Base-by-base conservation (phyloP, 2,329 filamentous ascomycete species). In the Cladosporium sp. region DNA sequence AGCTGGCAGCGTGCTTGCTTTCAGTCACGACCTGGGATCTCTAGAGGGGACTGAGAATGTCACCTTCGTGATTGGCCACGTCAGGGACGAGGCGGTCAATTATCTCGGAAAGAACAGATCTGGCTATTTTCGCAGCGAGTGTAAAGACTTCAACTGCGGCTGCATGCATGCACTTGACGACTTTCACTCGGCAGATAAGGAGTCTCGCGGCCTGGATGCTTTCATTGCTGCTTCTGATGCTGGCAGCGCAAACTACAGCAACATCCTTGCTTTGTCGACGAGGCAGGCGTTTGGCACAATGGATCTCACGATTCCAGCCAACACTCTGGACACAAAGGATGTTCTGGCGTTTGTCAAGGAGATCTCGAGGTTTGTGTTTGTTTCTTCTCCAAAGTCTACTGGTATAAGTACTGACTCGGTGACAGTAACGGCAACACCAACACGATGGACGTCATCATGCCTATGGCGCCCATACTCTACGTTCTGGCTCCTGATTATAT, bases 311-410 rank as follows among this genome's bases (percentile, higher is more conserved):
- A 77, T 75, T 22, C 77, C 73, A 0, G 53, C 69, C 1, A 68
- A 74, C 11, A 73, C 73, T 28, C 68, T 68, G 18, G 76, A 77
- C 45, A 42, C 33, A 3, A 43, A 18, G 10, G 28, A 31, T 6
- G 48, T 50, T 14, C 32, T 43, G 31, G 59, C 73, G 9, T 83
- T 82, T 62, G 66, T 82, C 54, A 83, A 83, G 59, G 79, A 83
- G 56, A 82, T 82, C 16, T 50, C 48, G 11, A 50, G 48, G 48
- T 43, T 16, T 37, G 48, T 50, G 13, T 37, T 66, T 74, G 38
- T 72, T 69, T n/a, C 14, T 28, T 18, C 18, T 13, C 13, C 28
- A 4, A 3, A 18, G 0, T 11, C 5, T 1, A 8, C 11, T 8
- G 9, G 3, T 31, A 43, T 37, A 43, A 49, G 18, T 43, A 41